Evolutionary conservation across 441 rosid genomes (phyloP).

Genomic region (Geranium incanum): DNA sequence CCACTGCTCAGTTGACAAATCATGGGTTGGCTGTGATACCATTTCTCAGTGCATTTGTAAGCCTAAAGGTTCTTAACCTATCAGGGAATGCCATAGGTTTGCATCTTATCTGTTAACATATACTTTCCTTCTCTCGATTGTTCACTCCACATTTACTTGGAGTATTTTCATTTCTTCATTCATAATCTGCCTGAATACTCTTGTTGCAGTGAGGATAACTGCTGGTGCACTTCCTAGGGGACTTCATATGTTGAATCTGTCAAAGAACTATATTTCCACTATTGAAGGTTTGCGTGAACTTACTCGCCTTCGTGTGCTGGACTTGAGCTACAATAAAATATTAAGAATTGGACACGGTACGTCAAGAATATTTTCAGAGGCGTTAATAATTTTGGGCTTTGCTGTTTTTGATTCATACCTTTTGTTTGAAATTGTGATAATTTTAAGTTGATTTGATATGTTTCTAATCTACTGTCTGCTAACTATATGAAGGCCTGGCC

Average conservation of each 20-base stretch:
- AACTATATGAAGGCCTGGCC: constrained; percentile 55
- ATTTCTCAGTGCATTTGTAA: constrained; percentile 59
- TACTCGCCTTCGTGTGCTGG: constrained; percentile 77
- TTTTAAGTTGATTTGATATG: too few relatives aligned
- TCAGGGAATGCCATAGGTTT: constrained; percentile 82
- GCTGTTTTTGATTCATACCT: too few relatives aligned
- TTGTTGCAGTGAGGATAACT: constrained; percentile 53
- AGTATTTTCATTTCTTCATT: constrained; percentile 11
- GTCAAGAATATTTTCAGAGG: neutral
- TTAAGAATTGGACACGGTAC: constrained; percentile 86
- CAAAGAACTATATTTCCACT: constrained; percentile 68
- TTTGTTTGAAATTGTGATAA: too few relatives aligned
- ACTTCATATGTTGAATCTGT: constrained; percentile 64
- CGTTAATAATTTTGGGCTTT: too few relatives aligned
- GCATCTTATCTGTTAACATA: constrained; percentile 14
- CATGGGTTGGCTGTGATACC: constrained; percentile 69
- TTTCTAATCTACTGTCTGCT: too few relatives aligned
- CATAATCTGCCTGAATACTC: neutral
- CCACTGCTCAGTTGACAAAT: constrained; percentile 67
- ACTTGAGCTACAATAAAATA: constrained; percentile 84
- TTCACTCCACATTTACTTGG: neutral
- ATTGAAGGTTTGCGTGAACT: constrained; percentile 90
- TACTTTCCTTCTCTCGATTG: constrained; percentile 1
- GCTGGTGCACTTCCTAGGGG: constrained; percentile 94
- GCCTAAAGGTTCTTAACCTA: constrained; percentile 76